A percentile compares a stretch with the other conserved stretches of the same genome.
Conservation (phyloP, 2,329 filamentous ascomycete species). For the Colletotrichum euphorbiae region DNA sequence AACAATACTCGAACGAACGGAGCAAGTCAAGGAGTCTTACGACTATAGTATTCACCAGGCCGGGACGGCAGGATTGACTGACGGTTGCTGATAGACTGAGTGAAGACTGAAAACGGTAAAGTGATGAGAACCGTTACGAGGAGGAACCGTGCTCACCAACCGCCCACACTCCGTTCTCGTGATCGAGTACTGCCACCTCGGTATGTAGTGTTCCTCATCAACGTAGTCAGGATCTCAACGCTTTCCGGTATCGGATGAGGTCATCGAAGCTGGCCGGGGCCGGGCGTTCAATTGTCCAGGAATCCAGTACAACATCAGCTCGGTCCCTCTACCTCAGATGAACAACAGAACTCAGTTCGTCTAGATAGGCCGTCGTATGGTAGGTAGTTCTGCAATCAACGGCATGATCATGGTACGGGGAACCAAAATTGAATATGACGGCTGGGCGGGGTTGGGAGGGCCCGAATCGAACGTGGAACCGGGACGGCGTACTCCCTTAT, state of each 20-base stretch:
- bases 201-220: background rate
- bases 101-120: slow-evolving; percentile 43
- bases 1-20: background rate
- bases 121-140: background rate
- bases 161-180: slow-evolving; percentile 31
- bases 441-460: slow-evolving; percentile 58
- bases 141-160: background rate
- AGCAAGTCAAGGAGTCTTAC: slow-evolving; percentile 35
- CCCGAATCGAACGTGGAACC: slow-evolving; percentile 57
- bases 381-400: slow-evolving; percentile 55
- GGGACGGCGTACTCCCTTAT: slow-evolving; percentile 53
- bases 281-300: slow-evolving; percentile 39
- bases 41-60: slow-evolving; percentile 55
- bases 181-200: slow-evolving; percentile 34
- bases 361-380: slow-evolving; percentile 48
- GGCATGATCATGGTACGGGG: slow-evolving; percentile 52
- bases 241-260: slow-evolving; percentile 9
- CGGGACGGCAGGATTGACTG: slow-evolving; percentile 57
- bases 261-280: slow-evolving; percentile 11
- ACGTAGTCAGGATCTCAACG: fast-evolving
- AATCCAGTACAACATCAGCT: slow-evolving; percentile 45
- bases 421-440: slow-evolving; percentile 52
- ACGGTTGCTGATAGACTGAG: slow-evolving; percentile 53
- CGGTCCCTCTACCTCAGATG: slow-evolving; percentile 45
- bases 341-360: slow-evolving; percentile 44